Evolutionary conservation across 1,284 basidiomycete genomes (phyloP).

Genomic region (Microbotryum saponariae): DNA sequence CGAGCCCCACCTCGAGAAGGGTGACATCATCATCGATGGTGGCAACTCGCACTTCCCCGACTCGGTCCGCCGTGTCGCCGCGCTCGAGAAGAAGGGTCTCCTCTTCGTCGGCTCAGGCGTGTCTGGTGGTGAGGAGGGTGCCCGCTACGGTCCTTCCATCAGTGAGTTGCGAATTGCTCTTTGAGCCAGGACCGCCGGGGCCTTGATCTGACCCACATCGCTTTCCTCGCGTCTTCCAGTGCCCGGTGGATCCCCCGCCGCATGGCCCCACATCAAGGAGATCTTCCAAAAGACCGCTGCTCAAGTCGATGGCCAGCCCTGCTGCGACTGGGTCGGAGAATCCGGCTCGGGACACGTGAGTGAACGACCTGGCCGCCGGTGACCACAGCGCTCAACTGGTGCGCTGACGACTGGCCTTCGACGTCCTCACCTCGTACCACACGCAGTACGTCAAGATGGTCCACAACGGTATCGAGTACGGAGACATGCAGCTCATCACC

Average conservation of each 20-base stretch:
- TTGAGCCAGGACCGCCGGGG: too few species aligned
- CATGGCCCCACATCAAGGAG: slow-evolving; percentile 94
- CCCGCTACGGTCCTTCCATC: slow-evolving; percentile 91
- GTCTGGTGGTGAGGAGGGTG: slow-evolving; percentile 98
- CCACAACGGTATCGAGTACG: slow-evolving; percentile 88
- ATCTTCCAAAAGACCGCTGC: slow-evolving; percentile 99
- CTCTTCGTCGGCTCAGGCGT: slow-evolving; percentile 98
- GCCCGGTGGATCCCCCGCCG: slow-evolving; percentile 91
- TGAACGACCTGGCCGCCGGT: neutral
- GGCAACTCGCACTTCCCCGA: slow-evolving; percentile 99
- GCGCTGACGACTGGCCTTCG: neutral
- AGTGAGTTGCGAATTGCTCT: slow-evolving; percentile 41
- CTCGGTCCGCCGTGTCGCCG: slow-evolving; percentile 86
- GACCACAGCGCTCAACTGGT: neutral
- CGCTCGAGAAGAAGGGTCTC: slow-evolving; percentile 87
- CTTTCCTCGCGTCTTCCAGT: slow-evolving; percentile 40
- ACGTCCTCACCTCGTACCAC: neutral
- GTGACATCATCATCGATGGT: slow-evolving; percentile 96
- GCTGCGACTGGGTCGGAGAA: slow-evolving; percentile 99
- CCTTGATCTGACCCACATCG: neutral
- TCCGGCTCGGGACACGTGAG: slow-evolving; percentile 71
- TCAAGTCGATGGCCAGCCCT: slow-evolving; percentile 89
- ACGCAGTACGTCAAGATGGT: slow-evolving; percentile 91
- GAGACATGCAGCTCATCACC: slow-evolving; percentile 99
- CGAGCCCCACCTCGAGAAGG: slow-evolving; percentile 53